Evolutionary conservation across 352 stramenopile species (phyloP).

Genomic region (Globisporangium sylvaticum): DNA sequence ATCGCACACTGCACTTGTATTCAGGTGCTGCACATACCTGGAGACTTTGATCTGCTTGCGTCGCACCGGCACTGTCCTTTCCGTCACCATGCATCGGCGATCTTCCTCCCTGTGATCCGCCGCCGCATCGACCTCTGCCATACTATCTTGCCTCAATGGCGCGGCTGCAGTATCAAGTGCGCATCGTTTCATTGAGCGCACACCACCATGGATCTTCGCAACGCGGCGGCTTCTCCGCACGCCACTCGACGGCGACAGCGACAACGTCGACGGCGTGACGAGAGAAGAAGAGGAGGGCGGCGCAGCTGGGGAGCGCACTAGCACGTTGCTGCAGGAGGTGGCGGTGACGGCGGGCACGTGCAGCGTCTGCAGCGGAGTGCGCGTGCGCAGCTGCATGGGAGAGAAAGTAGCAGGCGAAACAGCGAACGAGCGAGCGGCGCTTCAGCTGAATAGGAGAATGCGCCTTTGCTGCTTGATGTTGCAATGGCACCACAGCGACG

Average conservation of each 20-base stretch:
- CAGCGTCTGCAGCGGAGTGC: constrained; percentile 2
- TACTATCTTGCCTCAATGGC: not conserved
- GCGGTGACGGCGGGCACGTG: not conserved
- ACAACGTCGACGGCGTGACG: not conserved
- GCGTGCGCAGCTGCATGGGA: constrained; percentile 5
- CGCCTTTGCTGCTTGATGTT: constrained; percentile 1
- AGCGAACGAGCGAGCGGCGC: not conserved
- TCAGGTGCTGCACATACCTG: not conserved
- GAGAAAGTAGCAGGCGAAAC: not conserved
- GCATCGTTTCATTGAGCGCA: not conserved
- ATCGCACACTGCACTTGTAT: not conserved
- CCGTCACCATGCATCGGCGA: not conserved
- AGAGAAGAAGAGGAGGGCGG: not conserved
- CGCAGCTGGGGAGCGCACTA: not conserved
- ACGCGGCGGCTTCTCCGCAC: constrained; percentile 5
- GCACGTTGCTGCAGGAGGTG: not conserved
- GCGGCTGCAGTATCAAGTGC: not conserved
- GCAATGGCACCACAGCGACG: not conserved
- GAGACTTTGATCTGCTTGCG: not conserved
- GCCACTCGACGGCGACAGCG: not conserved
- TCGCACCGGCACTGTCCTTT: not conserved
- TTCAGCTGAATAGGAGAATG: not conserved
- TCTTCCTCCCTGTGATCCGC: not conserved
- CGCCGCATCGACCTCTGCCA: not conserved
- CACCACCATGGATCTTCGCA: not conserved